Base-by-base conservation (phyloP, 768 basidiomycete genomes). In the Lactarius vividus region DNA sequence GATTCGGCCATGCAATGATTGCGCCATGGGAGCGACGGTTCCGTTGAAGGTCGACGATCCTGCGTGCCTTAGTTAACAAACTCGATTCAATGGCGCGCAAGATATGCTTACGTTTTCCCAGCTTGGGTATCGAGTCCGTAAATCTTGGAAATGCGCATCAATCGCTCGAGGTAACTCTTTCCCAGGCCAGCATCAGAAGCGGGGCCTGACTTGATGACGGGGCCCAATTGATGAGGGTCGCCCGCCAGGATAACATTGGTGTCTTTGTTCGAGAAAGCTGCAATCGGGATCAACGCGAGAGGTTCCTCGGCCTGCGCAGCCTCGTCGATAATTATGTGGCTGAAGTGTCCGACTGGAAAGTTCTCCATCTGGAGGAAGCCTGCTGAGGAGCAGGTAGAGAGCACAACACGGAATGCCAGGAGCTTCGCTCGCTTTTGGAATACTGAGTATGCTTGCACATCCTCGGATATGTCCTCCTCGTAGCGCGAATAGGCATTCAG, bases 241-340 rank as follows among this genome's bases (percentile, higher is more conserved):
- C 89, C 88, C 1, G 86, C 83, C 0, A 91, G 77, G 3, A 90
- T 73, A 29, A 90, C 74, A 57, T 84, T 86, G 0, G 88, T 90
- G 0, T 70, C 62, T 4, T 72, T 73, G 61, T 82, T 78, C 0
- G 85, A 83, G 74, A 88, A 79, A 0, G 83, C 84, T 75, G 86
- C 86, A 75, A 89, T 82, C 0, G 83, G 74, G 18, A 88, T 79
- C 74, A 88, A 85, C 0, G 79, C 79, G 72, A 89, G 88, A 0
- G 88, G 86, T 72, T 91, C 88, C 0, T 84, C 86, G 2, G 87
- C 87, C 70, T 91, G 88, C 0, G 86, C 88, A 0, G 88, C 88
- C 72, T 91, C 88, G 69, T 91, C 88, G 10, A 88, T 74, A 71
- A 90, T 87, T 16, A 91, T 85, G 66, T 90, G 86, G 10, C 78